Evolutionary conservation across 1,284 basidiomycete genomes (phyloP).

Genomic region (Trichosporon ovoides): DNA sequence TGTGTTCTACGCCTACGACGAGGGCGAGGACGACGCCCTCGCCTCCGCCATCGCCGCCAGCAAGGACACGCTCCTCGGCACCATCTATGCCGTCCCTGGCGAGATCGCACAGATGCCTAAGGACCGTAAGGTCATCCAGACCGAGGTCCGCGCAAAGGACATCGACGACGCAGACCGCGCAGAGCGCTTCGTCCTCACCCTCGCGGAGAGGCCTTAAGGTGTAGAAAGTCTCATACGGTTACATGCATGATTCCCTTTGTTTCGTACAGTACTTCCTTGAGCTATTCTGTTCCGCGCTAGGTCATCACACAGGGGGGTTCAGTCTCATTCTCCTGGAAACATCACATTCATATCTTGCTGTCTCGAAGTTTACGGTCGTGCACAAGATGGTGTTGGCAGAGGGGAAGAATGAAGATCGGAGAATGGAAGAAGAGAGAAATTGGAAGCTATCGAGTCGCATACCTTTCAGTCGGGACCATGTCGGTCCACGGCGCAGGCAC

Average conservation of each 20-base stretch:
- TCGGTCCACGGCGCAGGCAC: background rate
- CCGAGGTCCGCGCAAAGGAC: slow-evolving; percentile 65
- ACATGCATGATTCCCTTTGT: background rate
- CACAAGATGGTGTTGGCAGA: no score
- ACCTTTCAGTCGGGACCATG: no score
- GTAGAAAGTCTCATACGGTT: background rate
- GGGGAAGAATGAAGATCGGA: no score
- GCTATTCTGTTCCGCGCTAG: no score
- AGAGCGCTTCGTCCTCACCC: slow-evolving; percentile 54
- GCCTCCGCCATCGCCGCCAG: slow-evolving; percentile 61
- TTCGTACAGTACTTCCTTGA: background rate
- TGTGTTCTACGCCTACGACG: slow-evolving; percentile 79
- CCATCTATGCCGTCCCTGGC: slow-evolving; percentile 66
- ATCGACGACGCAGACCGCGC: slow-evolving; percentile 86
- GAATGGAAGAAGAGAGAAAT: background rate
- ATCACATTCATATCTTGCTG: background rate
- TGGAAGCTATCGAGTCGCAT: background rate
- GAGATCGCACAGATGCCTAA: slow-evolving; percentile 62
- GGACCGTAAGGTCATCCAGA: slow-evolving; percentile 62
- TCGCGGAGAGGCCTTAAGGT: slow-evolving; percentile 22
- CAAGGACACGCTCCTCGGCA: slow-evolving; percentile 66
- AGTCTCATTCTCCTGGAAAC: no score
- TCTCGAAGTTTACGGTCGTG: background rate
- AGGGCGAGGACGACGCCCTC: slow-evolving; percentile 62
- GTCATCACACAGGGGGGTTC: no score